Evolutionary conservation across 2,329 filamentous ascomycete genomes (phyloP), one percentile per base, ranked within the genome.

Genomic region (Epichloe bromicola): DNA sequence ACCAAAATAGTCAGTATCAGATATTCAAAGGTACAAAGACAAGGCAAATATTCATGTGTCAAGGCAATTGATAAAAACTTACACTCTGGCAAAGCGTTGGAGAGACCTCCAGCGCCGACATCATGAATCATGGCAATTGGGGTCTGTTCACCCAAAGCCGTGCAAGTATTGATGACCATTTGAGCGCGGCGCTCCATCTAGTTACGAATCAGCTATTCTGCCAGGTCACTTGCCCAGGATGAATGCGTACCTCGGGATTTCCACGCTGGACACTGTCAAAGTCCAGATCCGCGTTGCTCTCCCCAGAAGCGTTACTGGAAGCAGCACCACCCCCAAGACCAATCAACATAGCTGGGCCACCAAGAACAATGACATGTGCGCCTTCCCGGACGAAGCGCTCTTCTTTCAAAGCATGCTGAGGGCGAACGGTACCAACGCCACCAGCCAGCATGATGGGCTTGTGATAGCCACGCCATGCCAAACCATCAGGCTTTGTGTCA

Each of bases 361-460:
- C 93, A 17, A 98, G 82, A 20, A 97, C 91, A 57, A 98, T 85
- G 44, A 95, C 79, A 64, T 91, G 87, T 17, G 90, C 89, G n/a
- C 89, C 91, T 48, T 89, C 79, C 49, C 83, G 83, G 17, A 98
- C 93, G 55, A 87, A 75, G 12, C 79, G 75, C 8, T 84, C 80
- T 55, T 86, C 79, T 70, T 98, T 98, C 53, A 96, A 75, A 3
- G 93, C 91, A 63, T 95, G 87, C 60, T 91, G 83, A 14, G 93
- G 91, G 52, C 93, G 75, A 33, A 97, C 91, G 5, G 87, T 95
- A 46, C 93, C 93, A 37, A 97, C 81, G 63, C 93, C 93, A 63
- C 93, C 93, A 55, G 93, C 93, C 70, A 98, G 88, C 88, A 96
- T 95, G 66, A 95, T 96, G 10, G 93, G 93, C 72, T 98, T 98